phyloP scores from a whole-genome alignment of 352 stramenopile species.

The Globisporangium apiculatum region DNA sequence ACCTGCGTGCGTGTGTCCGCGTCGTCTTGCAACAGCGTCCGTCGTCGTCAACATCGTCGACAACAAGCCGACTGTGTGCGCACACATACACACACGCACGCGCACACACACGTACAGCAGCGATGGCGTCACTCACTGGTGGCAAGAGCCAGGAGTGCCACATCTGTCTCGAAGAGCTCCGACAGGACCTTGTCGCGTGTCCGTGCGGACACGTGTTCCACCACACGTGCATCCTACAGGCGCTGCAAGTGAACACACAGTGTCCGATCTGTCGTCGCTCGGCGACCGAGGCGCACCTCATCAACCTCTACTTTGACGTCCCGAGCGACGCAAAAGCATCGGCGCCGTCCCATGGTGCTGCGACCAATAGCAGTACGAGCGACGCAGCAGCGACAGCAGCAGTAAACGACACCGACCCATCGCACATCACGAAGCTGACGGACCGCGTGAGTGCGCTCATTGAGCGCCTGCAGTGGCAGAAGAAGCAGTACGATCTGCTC shows the following conservation, averaged over 20 bases:
- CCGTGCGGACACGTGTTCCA: slow-evolving; percentile 77
- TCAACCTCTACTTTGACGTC: slow-evolving; percentile 65
- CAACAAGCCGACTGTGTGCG: too few relatives aligned
- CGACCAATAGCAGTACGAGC: background rate
- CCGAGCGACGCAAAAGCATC: slow-evolving; percentile 14
- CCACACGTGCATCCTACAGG: slow-evolving; percentile 61
- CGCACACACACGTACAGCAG: background rate
- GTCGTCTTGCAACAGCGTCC: too few relatives aligned
- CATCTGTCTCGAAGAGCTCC: slow-evolving; percentile 78
- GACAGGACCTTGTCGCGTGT: slow-evolving; percentile 40
- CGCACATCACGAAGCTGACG: slow-evolving; percentile 35
- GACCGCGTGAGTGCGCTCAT: slow-evolving; percentile 50
- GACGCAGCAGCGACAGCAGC: background rate
- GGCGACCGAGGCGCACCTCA: slow-evolving; percentile 32
- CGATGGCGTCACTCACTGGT: background rate
- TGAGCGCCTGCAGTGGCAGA: slow-evolving; percentile 72
- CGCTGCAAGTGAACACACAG: slow-evolving; percentile 58
- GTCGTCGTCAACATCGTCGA: too few relatives aligned
- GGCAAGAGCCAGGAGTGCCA: slow-evolving; percentile 62
- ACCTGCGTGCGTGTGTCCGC: too few relatives aligned
- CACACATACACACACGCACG: too few relatives aligned
- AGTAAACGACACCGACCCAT: background rate
- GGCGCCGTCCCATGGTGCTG: background rate
- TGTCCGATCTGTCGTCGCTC: slow-evolving; percentile 65
- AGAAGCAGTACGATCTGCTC: slow-evolving; percentile 62